phyloP scores from a whole-genome alignment of 2,329 filamentous ascomycete species.

The Aspergillus thermomutatus region DNA sequence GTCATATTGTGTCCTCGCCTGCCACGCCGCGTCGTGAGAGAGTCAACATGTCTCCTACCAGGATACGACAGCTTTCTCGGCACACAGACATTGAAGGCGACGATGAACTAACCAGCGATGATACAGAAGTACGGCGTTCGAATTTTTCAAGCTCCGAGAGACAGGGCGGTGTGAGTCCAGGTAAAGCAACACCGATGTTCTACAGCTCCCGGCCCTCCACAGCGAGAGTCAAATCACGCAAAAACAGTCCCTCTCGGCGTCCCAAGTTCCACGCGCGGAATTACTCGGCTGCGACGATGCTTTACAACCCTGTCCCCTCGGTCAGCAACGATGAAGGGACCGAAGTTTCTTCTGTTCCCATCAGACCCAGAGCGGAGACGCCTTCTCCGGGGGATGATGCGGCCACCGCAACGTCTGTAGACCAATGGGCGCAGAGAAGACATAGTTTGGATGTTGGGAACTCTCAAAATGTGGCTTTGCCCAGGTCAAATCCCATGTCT shows the following conservation, averaged over 20 bases:
- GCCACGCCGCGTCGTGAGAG: constrained; percentile 35
- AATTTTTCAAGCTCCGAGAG: constrained; percentile 16
- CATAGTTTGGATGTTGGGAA: constrained; percentile 35
- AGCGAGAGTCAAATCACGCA: constrained; percentile 40
- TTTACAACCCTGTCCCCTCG: constrained; percentile 67
- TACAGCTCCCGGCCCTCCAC: constrained; percentile 39
- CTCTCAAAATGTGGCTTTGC: constrained; percentile 56
- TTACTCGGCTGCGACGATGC: constrained; percentile 75
- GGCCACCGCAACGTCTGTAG: constrained; percentile 36
- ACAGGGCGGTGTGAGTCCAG: constrained; percentile 12
- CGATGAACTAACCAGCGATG: constrained; percentile 81
- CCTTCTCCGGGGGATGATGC: constrained; percentile 35
- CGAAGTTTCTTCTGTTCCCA: constrained; percentile 20
- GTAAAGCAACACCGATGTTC: constrained; percentile 30
- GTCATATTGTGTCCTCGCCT: constrained; percentile 29
- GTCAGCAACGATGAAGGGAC: constrained; percentile 40
- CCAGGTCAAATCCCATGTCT: constrained; percentile 53
- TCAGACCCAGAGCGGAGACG: constrained; percentile 22
- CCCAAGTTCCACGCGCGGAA: constrained; percentile 63
- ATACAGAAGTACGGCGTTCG: constrained; percentile 43
- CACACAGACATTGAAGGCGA: constrained; percentile 85
- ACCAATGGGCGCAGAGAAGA: constrained; percentile 45
- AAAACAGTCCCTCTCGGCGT: constrained; percentile 33
- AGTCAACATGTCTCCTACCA: constrained; percentile 26
- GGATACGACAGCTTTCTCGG: constrained; percentile 45